Evolutionary conservation across 2,329 filamentous ascomycete species (phyloP), one percentile per base, ranked within the genome.

Genomic region (Zymoseptoria ardabiliae): DNA sequence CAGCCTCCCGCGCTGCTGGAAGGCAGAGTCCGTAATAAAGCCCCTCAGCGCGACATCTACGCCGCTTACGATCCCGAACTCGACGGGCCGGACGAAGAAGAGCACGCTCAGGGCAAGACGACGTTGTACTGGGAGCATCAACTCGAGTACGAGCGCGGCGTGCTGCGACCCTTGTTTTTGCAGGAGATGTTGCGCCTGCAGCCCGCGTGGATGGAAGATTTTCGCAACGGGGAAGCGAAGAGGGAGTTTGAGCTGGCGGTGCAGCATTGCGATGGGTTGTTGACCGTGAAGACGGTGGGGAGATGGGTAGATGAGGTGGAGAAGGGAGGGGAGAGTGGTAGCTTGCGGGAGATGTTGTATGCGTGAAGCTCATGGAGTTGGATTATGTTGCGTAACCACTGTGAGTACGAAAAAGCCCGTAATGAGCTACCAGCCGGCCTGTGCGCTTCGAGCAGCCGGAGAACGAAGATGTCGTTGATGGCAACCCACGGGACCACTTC

Each of bases 161-260:
- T 22, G 23, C 28, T 54, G 17, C 22, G 22, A 3, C 6, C 17
- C 8, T 3, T 54, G 9, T 58, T 53, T 50, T 11, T 58, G 19
- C 21, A 13, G 22, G 56, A 58, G 50, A 58, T 58, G 56, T 23
- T 23, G 30, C 9, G 20, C 3, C 9, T 52, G 10, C 11, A 41
- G 28, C 55, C 56, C 6, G 22, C 13, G 2, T 58, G 56, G 56
- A 19, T 22, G 19, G 2, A 17, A 13, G 22, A 11, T 4, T 53
- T 20, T n/a, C n/a, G 35, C 22, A 28, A 25, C 17, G 50, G 56
- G 13, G 50, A 53, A n/a, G 8, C 22, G 50, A 58, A 54, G 50
- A n/a, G 56, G 13, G 56, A 58, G 19, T 53, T 58, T n/a, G 56
- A 53, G 30, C 19, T 53, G 49, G 56, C 55, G 22, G 48, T 57